phyloP scores from a whole-genome alignment of 1,284 basidiomycete species.

The Marasmius tenuissimus region DNA sequence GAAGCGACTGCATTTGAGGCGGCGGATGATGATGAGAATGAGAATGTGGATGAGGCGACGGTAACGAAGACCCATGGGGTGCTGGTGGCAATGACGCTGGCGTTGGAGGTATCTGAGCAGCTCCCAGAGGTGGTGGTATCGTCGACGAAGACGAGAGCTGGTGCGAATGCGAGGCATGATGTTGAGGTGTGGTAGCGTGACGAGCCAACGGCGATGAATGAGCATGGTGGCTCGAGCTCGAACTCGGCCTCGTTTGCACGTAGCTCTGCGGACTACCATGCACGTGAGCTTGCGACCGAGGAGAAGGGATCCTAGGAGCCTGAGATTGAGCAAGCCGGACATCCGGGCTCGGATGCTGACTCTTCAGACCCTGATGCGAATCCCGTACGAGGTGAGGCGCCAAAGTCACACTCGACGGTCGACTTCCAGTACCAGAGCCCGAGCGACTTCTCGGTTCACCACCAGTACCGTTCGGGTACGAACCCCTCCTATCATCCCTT shows the following conservation, averaged over 20 bases:
- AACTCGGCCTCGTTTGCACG: background rate
- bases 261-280: too few species aligned
- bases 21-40: background rate
- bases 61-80: background rate
- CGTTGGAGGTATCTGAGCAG: too few species aligned
- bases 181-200: background rate
- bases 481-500: background rate
- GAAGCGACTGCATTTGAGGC: too few species aligned
- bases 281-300: too few species aligned
- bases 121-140: too few species aligned
- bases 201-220: background rate
- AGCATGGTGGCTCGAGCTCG: background rate
- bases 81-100: too few species aligned
- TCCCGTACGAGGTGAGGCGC: background rate
- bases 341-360: background rate
- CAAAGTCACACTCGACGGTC: background rate
- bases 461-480: background rate
- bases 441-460: background rate
- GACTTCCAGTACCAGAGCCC: background rate
- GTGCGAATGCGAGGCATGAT: background rate
- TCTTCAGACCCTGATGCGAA: background rate
- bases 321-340: too few species aligned
- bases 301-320: too few species aligned
- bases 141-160: background rate
- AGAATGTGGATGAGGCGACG: background rate